Evolutionary conservation across 495 filamentous ascomycete species (phyloP).

Genomic region (Cercophora sp.): DNA sequence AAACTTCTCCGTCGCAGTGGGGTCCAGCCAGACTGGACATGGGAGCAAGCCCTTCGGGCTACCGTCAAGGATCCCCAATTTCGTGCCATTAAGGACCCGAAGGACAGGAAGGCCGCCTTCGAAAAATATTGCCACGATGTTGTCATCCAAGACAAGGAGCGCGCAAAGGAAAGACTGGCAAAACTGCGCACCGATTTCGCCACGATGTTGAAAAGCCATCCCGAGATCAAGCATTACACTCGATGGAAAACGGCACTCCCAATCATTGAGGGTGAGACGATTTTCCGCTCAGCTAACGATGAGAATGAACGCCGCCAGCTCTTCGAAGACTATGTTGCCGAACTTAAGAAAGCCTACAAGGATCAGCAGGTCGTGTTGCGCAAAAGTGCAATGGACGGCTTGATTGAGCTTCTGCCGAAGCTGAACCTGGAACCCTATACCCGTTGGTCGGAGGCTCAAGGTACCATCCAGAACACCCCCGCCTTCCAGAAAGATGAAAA

Average conservation of each 20-base stretch:
- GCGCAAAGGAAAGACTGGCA: slow-evolving; percentile 87
- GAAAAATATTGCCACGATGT: slow-evolving; percentile 93
- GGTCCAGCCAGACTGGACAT: slow-evolving; percentile 86
- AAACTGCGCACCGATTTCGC: slow-evolving; percentile 93
- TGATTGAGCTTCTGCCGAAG: slow-evolving; percentile 75
- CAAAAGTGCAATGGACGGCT: slow-evolving; percentile 81
- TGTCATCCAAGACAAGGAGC: slow-evolving; percentile 88
- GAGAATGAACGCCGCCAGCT: slow-evolving; percentile 87
- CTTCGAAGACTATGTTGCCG: slow-evolving; percentile 88
- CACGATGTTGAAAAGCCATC: slow-evolving; percentile 93
- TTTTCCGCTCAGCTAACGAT: slow-evolving; percentile 84
- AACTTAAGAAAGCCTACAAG: slow-evolving; percentile 72
- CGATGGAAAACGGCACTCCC: slow-evolving; percentile 95
- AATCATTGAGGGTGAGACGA: slow-evolving; percentile 92
- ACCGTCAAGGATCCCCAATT: slow-evolving; percentile 95
- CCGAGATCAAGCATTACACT: slow-evolving; percentile 96
- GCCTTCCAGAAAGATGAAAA: slow-evolving; percentile 81
- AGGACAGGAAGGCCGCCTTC: slow-evolving; percentile 85
- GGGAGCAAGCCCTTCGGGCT: slow-evolving; percentile 83
- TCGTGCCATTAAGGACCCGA: slow-evolving; percentile 88
- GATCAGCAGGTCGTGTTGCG: slow-evolving; percentile 68
- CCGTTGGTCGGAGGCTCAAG: slow-evolving; percentile 87
- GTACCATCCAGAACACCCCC: slow-evolving; percentile 71
- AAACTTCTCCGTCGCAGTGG: slow-evolving; percentile 82
- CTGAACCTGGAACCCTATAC: slow-evolving; percentile 89